Conservation (phyloP, 2,329 filamentous ascomycete genomes). For the Didymella pomorum region DNA sequence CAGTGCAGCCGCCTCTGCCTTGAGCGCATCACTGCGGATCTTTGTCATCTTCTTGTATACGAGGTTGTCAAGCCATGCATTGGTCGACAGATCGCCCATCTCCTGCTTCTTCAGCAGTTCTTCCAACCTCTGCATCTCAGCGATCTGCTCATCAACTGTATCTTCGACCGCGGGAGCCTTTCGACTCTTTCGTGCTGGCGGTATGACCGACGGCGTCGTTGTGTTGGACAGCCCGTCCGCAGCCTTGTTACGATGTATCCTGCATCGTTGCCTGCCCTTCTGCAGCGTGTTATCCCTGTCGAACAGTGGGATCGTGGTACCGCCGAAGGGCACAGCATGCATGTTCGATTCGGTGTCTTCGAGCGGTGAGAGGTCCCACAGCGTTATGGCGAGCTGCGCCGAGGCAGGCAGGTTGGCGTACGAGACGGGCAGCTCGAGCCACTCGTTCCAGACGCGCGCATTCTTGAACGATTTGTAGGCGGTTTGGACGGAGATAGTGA, state of each 20-base stretch:
- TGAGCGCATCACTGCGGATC: conserved; percentile 53
- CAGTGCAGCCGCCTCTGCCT: conserved; percentile 51
- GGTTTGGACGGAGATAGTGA: conserved; percentile 91
- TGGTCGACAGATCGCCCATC: conserved; percentile 91
- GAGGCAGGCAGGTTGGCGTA: conserved; percentile 84
- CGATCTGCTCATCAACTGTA: conserved; percentile 70
- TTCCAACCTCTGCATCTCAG: conserved; percentile 89
- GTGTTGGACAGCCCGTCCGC: conserved; percentile 87
- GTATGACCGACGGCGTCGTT: conserved; percentile 74
- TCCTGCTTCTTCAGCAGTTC: conserved; percentile 96
- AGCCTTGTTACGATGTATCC: conserved; percentile 78
- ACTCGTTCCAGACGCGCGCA: conserved; percentile 86
- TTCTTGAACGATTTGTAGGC: conserved; percentile 89
- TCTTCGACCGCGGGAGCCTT: conserved; percentile 58
- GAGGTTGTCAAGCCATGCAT: conserved; percentile 94
- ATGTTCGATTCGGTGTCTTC: conserved; percentile 73
- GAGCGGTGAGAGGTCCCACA: conserved; percentile 91
- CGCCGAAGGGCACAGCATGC: conserved; percentile 90
- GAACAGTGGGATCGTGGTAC: conserved; percentile 91
- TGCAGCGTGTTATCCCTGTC: conserved; percentile 90
- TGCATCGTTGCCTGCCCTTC: conserved; percentile 91
- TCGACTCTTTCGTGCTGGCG: conserved; percentile 62
- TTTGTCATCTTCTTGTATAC: conserved; percentile 92
- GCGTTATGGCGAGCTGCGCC: conserved; percentile 85
- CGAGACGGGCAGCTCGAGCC: conserved; percentile 85